Base-by-base conservation (phyloP, 805 yeast species). In the Saturnispora silvae region DNA sequence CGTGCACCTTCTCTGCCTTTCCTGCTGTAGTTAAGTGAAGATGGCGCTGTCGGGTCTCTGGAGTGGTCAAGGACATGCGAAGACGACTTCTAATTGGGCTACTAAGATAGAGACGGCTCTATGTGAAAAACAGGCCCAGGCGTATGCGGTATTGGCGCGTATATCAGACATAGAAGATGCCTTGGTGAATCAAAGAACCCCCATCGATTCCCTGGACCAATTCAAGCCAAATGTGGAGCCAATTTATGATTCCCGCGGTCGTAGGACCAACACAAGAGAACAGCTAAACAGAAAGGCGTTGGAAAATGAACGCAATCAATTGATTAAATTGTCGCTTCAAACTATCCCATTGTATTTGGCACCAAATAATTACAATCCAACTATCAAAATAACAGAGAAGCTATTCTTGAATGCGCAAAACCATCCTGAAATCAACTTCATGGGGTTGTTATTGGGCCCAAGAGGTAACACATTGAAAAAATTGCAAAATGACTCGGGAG, bases 361-460 rank as follows among this genome's bases (percentile, higher is more conserved):
- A 1, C 98, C 98, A 0, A 63, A 64, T 19, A 87, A 80, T 53
- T 89, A 83, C 57, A 63, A 68, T 44, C 41, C 45, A 5, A 65
- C 77, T 41, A 54, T 60, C 3, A 77, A 73, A 47, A 76, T 85
- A 5, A 67, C 70, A 32, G 95, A 87, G 48, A 92, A 87, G 60
- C 68, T 84, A 35, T 87, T 73, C 54, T 71, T 92, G 11, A 97
- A 97, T 1, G 82, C 75, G 3, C 70, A 76, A 28, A 89, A 84
- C 42, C 79, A 85, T 60, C 96, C 97, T 0, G 89, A 81, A 35
- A 79, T 92, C 48, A 92, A 92, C 59, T 89, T 89, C 53, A 82
- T 92, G 37, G 99, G 99, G 0, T 65, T 81, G 36, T 60, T 92
- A 16, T 59, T 92, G 34, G 99, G 99, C 0, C 98, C 99, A 23